These are phyloP conservation scores for Seiridium cupressi DNA, from an alignment of 2,329 filamentous ascomycete species.

Conservation along the genomic window DNA sequence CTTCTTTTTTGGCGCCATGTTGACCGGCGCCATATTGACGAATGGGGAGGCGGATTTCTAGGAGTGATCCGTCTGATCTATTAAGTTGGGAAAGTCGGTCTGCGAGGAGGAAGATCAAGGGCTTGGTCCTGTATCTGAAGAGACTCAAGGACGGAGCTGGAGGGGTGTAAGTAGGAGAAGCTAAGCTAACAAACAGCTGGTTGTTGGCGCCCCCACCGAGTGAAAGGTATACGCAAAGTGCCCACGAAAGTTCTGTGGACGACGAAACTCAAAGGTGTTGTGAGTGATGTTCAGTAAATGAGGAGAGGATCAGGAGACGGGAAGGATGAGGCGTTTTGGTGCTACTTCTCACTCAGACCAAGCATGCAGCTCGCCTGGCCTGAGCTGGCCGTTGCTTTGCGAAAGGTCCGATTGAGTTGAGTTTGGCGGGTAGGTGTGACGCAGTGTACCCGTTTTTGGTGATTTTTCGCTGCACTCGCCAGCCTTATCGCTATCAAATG, in stretches of 20 bases:
- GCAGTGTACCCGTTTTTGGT: slow-evolving; percentile 3
- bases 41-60: neutral
- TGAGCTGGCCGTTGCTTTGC: neutral
- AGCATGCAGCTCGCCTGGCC: neutral
- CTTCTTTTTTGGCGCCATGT: slow-evolving; percentile 48
- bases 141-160: too few relatives aligned
- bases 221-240: too few relatives aligned
- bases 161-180: too few relatives aligned
- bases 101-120: too few relatives aligned
- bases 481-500: slow-evolving; percentile 8
- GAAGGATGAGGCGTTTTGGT: neutral
- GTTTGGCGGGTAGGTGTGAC: slow-evolving; percentile 8
- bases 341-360: neutral
- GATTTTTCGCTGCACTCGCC: neutral
- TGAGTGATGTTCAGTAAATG: too few relatives aligned
- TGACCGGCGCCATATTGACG: slow-evolving; percentile 33
- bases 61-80: too few relatives aligned
- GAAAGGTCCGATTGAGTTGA: slow-evolving; percentile 9
- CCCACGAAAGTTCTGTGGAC: too few relatives aligned
- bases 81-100: too few relatives aligned
- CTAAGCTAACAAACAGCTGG: too few relatives aligned
- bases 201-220: too few relatives aligned
- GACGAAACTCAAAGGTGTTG: too few relatives aligned
- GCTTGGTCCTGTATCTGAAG: too few relatives aligned
- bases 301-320: neutral